Percentiles rank a stretch among this genome's conserved stretches.
Evolutionary conservation across 1,139 yeast genomes (phyloP).

Genomic region (Taphrina pruni): DNA sequence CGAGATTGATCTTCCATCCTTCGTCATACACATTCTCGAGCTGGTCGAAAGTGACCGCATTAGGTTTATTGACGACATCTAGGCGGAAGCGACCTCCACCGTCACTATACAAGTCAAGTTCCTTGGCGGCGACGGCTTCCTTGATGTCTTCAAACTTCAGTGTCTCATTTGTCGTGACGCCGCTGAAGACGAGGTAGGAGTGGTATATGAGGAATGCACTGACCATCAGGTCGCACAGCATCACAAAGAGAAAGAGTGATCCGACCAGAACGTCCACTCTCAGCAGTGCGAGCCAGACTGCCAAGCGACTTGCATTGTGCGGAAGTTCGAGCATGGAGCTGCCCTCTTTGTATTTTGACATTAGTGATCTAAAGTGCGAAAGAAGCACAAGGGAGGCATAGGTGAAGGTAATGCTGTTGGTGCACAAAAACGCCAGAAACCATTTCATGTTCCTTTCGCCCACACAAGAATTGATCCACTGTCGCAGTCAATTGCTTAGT

Average conservation of each 20-base stretch:
- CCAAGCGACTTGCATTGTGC: not conserved
- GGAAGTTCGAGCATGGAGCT: not conserved
- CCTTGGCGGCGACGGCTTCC: slow-evolving; percentile 61
- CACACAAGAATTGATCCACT: slow-evolving; percentile 93
- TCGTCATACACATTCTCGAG: slow-evolving; percentile 25
- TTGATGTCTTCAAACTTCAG: slow-evolving; percentile 82
- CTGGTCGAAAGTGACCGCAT: not conserved
- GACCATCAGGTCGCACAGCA: slow-evolving; percentile 52
- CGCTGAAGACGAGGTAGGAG: slow-evolving; percentile 67
- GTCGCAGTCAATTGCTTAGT: slow-evolving; percentile 10
- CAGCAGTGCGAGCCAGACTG: slow-evolving; percentile 20
- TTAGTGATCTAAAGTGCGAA: slow-evolving; percentile 48
- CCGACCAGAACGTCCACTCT: slow-evolving; percentile 22
- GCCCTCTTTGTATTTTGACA: not conserved
- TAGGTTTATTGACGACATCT: slow-evolving; percentile 2
- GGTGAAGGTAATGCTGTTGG: slow-evolving; percentile 44
- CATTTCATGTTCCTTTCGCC: slow-evolving; percentile 77
- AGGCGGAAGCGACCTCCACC: slow-evolving; percentile 4
- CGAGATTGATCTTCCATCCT: slow-evolving; percentile 17
- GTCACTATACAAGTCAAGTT: slow-evolving; percentile 49
- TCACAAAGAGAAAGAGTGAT: slow-evolving; percentile 19
- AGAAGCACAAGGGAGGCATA: slow-evolving; percentile 63
- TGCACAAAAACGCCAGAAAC: slow-evolving; percentile 65
- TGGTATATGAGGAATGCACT: slow-evolving; percentile 67
- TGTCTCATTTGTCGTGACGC: slow-evolving; percentile 90